Base-by-base conservation (phyloP, 768 basidiomycete genomes). In the Butyriboletus loyo region DNA sequence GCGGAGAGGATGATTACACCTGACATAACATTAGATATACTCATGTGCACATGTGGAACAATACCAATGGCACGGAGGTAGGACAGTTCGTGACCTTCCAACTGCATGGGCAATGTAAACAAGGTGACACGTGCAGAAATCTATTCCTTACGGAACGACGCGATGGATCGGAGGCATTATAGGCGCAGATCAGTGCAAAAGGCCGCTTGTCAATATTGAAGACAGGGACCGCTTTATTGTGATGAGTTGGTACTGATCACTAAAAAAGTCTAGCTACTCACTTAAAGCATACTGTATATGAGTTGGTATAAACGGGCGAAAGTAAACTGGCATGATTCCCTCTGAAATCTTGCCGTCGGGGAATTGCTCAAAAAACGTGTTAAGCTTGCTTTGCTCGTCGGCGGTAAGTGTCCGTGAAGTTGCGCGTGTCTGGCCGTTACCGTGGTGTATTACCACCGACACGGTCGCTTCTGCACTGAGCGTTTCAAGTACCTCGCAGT, bases 1-100 rank as follows among this genome's bases (percentile, higher is more conserved):
- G 93, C 93, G 31, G 91, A 93, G 32, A 97, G 77, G 46, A 97
- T 95, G 56, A 97, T 94, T 31, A 97, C 92, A 46, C 91, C 89
- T 79, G 46, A 32, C 39, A 42, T 15, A 21, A 34, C 17, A 49
- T 47, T 47, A 54, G 56, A 43, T 1, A 53, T 17, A 17, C 11
- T 58, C 46, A 32, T 17, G 13, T 7, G 14, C 3, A 38, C 6
- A 49, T 17, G 7, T 22, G 13, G 19, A 42, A 21, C 4, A 61
- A 62, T 56, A 84, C 89, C 91, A 57, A 96, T 94, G 17, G 94
- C 94, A 37, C 93, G 84, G 48, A 96, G 69, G 69, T 95, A 97
- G 15, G 94, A 95, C 47, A 96, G 66, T 62, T 97, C 90, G 60
- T 91, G 89, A 1, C 91, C 91, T 71, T 93, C 91, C 59, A 92